Percentiles rank a stretch among this genome's conserved stretches.
These are phyloP conservation scores for Hymenoscyphus scutula DNA, from an alignment of 2,329 filamentous ascomycete genomes.

Conservation along the genomic window DNA sequence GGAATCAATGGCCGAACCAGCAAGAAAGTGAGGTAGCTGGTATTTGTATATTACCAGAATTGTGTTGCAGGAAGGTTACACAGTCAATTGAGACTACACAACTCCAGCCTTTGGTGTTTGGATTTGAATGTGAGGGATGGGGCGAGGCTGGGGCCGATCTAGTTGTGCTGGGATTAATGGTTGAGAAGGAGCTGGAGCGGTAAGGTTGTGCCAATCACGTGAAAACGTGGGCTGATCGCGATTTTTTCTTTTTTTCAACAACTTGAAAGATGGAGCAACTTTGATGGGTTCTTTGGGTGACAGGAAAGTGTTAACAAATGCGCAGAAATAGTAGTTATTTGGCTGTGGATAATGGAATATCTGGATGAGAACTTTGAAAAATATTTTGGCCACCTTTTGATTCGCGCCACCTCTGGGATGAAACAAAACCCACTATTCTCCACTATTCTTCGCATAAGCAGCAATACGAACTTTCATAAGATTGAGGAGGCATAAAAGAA, in stretches of 20 bases:
- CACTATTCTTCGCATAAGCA: not conserved
- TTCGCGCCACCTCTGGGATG: not conserved
- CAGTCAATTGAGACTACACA: not conserved
- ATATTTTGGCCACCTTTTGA: not conserved
- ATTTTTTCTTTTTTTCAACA: not conserved
- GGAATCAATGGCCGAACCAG: not conserved
- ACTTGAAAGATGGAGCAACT: not conserved
- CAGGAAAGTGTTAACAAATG: too few species aligned
- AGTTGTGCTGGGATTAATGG: not conserved
- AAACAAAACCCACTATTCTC: not conserved
- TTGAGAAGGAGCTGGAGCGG: not conserved
- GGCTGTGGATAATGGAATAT: not conserved
- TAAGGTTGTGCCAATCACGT: not conserved
- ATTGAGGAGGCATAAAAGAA: too few species aligned
- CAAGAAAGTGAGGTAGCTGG: not conserved
- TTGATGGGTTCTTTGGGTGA: too few species aligned
- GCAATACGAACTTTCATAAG: not conserved
- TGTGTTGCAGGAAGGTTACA: not conserved
- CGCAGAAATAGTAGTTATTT: not conserved
- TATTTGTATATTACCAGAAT: not conserved
- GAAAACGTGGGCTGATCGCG: not conserved
- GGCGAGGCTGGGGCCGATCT: not conserved
- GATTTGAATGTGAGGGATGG: not conserved
- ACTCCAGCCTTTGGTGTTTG: not conserved
- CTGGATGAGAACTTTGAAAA: not conserved